These are phyloP conservation scores for Saraca asoca DNA, from an alignment of 331 rosid genomes.

Conservation along the genomic window DNA sequence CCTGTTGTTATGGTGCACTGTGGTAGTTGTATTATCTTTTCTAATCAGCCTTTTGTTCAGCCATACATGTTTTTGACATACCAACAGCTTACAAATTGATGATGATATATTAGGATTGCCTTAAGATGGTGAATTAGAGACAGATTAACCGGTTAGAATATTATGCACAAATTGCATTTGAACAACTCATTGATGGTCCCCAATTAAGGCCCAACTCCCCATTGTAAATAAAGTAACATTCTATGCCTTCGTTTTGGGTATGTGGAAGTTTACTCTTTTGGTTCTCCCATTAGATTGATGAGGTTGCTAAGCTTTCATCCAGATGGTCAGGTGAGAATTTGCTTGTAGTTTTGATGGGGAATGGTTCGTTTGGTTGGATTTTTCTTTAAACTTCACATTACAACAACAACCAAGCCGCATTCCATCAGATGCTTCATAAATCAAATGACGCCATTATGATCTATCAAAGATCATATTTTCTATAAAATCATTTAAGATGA, in stretches of 20 bases:
- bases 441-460: too few relatives aligned
- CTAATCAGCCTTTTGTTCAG: slow-evolving; percentile 12
- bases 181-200: not conserved
- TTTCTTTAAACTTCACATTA: too few relatives aligned
- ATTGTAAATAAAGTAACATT: not conserved
- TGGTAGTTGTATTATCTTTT: slow-evolving; percentile 13
- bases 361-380: too few relatives aligned
- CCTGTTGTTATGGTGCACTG: slow-evolving; percentile 24
- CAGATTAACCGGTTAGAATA: slow-evolving; percentile 8
- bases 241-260: not conserved
- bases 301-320: too few relatives aligned
- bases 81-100: slow-evolving; percentile 5
- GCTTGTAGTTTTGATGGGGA: too few relatives aligned
- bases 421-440: too few relatives aligned
- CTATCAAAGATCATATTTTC: too few relatives aligned
- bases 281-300: too few relatives aligned
- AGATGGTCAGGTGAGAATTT: too few relatives aligned
- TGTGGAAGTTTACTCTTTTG: not conserved
- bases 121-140: too few relatives aligned
- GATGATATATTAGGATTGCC: not conserved
- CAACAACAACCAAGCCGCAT: too few relatives aligned
- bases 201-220: not conserved
- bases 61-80: slow-evolving; percentile 5
- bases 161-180: slow-evolving; percentile 5
- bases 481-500: too few relatives aligned